Base-by-base conservation (phyloP, 768 basidiomycete genomes). In the Pleurotus sapidus region DNA sequence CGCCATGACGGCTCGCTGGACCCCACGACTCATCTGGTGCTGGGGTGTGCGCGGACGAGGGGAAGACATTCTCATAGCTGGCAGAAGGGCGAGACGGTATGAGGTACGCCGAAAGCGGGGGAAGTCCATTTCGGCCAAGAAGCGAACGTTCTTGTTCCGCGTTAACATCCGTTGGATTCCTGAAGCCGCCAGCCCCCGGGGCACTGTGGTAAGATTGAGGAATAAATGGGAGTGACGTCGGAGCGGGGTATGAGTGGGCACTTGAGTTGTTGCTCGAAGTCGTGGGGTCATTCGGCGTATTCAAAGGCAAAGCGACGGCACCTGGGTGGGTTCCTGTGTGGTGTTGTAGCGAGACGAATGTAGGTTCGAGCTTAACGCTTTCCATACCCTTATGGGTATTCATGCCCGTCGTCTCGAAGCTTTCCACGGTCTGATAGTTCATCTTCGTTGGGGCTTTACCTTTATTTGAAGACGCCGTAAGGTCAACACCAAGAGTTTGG, bases 311-410 rank as follows among this genome's bases (percentile, higher is more conserved):
- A 64, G 66, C 49, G 59, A 63, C 39, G 64, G 57, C 15, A 58
- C 42, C 39, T 59, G 2, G 49, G 55, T 4, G 54, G 50, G 27
- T 8, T 63, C 64, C 47, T 47, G 38, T 2, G 65, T 47, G 47
- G 58, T 48, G 46, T 57, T 56, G 60, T 55, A 24, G 39, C 69
- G 68, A 46, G 58, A 46, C 27, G 59, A 57, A 17, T 43, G 70
- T 63, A 11, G 68, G 70, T 58, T 68, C 76, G 58, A 68, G 59
- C 61, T 75, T 79, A 61, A 69, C 68, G 39, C 51, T 20, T 17
- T 39, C 38, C 15, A n/a, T 15, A 25, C 42, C 18, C 39, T 40
- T 54, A 54, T 54, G 34, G 51, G 15, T n/a, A 25, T 20, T 34
- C 27, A 54, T 15, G 51, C 39, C 51, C 38, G n/a, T 17, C 34